Conservation (phyloP, 1,284 basidiomycete genomes). For the Microbotryomycetes sp. region DNA sequence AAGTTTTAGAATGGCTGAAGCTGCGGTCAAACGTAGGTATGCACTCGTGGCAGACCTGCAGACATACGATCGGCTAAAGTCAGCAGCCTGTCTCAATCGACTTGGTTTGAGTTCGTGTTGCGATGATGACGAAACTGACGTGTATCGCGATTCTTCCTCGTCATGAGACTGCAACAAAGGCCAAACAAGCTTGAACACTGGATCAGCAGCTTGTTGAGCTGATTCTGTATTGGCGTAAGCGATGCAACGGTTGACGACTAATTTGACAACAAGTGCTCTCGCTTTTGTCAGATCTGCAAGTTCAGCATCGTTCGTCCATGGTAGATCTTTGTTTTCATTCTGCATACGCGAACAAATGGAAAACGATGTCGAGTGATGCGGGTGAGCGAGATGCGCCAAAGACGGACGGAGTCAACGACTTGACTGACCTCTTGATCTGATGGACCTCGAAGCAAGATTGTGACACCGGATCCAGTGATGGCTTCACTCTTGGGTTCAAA, state of each 20-base stretch:
- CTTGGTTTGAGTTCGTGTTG: constrained; percentile 14
- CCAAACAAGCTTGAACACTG: constrained; percentile 67
- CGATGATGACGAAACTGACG: constrained; percentile 7
- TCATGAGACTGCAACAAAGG: constrained; percentile 52
- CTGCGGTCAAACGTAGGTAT: constrained; percentile 69
- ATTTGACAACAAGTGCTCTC: constrained; percentile 67
- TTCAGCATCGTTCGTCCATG: constrained; percentile 63
- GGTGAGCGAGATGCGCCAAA: constrained; percentile 3
- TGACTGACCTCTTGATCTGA: constrained; percentile 50
- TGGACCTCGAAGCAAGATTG: constrained; percentile 60
- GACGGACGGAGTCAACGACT: constrained; percentile 9
- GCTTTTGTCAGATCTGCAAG: constrained; percentile 54
- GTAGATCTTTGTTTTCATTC: constrained; percentile 47
- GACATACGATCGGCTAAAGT: background rate
- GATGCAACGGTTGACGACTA: constrained; percentile 69
- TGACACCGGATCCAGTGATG: constrained; percentile 64
- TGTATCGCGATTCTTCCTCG: background rate
- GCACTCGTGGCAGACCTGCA: constrained; percentile 33
- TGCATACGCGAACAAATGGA: constrained; percentile 4
- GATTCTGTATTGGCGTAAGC: constrained; percentile 52
- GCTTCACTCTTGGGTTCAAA: constrained; percentile 71
- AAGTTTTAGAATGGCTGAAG: constrained; percentile 72
- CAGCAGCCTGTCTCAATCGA: constrained; percentile 29
- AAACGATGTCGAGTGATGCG: constrained; percentile 1
- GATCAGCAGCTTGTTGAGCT: constrained; percentile 60